Conservation (phyloP, 2,329 filamentous ascomycete species). For the Aspergillus japonicus region DNA sequence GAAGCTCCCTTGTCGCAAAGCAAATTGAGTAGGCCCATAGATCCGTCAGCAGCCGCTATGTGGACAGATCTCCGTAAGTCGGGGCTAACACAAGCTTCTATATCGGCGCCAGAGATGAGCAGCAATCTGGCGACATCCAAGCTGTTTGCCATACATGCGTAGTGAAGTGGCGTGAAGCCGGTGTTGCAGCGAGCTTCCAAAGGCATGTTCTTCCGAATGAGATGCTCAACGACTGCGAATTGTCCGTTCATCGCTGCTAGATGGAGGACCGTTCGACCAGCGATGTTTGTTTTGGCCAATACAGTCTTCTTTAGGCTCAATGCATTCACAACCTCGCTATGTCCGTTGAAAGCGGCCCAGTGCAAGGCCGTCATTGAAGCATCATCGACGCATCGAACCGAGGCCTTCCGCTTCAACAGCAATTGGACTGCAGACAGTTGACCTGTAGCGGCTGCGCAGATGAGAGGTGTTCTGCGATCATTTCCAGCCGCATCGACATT, state of each 20-base stretch:
- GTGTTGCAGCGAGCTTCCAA: slow-evolving; percentile 32
- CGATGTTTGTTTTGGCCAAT: slow-evolving; percentile 27
- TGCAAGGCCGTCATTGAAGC: slow-evolving; percentile 39
- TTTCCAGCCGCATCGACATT: slow-evolving; percentile 33
- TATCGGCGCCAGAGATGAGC: slow-evolving; percentile 32
- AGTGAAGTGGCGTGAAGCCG: slow-evolving; percentile 37
- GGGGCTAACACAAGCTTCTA: slow-evolving; percentile 33
- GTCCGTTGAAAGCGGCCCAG: slow-evolving; percentile 41
- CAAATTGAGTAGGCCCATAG: slow-evolving; percentile 30
- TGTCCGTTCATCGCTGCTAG: slow-evolving; percentile 36
- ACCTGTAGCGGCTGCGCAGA: slow-evolving; percentile 37
- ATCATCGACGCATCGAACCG: slow-evolving; percentile 28
- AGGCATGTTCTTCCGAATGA: slow-evolving; percentile 33
- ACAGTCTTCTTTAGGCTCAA: slow-evolving; percentile 32
- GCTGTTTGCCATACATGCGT: slow-evolving; percentile 36
- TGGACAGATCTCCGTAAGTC: slow-evolving; percentile 35
- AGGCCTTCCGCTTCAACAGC: slow-evolving; percentile 35
- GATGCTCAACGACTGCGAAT: slow-evolving; percentile 39
- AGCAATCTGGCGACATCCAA: slow-evolving; percentile 33
- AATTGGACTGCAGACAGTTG: slow-evolving; percentile 27
- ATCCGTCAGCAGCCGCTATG: slow-evolving; percentile 31
- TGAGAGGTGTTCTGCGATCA: slow-evolving; percentile 37
- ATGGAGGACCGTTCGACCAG: slow-evolving; percentile 38
- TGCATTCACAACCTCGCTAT: slow-evolving; percentile 36
- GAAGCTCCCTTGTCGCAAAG: slow-evolving; percentile 34